Evolutionary conservation across 352 stramenopile genomes (phyloP), one percentile per base, ranked within the genome.

Genomic region (Pythium rishiriense): DNA sequence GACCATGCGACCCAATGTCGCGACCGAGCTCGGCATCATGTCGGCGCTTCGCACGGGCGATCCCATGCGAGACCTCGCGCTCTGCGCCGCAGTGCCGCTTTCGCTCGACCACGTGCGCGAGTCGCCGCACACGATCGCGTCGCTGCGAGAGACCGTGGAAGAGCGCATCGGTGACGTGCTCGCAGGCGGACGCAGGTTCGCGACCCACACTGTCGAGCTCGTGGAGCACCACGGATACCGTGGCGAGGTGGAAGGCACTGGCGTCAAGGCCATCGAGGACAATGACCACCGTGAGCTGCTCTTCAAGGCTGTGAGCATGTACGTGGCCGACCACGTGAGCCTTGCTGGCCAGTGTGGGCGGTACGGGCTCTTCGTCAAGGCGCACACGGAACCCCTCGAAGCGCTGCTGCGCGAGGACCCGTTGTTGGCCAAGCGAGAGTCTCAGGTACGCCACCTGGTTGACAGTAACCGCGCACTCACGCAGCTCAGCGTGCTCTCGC

Each of bases 311-410:
- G 78, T 88, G 50, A 67, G 69, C 15, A 41, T 85, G 28, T 84
- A 86, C 59, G 58, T 88, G 39, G 67, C 68, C 28, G 70, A 83
- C 41, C 66, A 73, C 41, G 55, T 88, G 22, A 61, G 70, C 21
- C 65, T 88, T 11, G 69, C 69, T 41, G 74, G 63, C 37, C 75
- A 77, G 53, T 68, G 69, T 51, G 75, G 66, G 11, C 64, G 74
- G 35, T 88, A 88, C 70, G 73, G 82, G 24, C 67, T 88, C 55
- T 57, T 83, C n/a, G 69, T 82, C 54, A 77, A 76, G 51, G 63
- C 24, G 17, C 47, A 50, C n/a, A 50, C 22, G 12, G 59, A 50
- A 8, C 17, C 28, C 6, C 47, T 64, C 22, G 58, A 57, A 25
- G 35, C 21, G 24, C 39, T 14, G 25, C 26, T 64, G 22, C 58